Evolutionary conservation across 1,284 basidiomycete species (phyloP), one percentile per base, ranked within the genome.

Genomic region (Coniophora puteana): DNA sequence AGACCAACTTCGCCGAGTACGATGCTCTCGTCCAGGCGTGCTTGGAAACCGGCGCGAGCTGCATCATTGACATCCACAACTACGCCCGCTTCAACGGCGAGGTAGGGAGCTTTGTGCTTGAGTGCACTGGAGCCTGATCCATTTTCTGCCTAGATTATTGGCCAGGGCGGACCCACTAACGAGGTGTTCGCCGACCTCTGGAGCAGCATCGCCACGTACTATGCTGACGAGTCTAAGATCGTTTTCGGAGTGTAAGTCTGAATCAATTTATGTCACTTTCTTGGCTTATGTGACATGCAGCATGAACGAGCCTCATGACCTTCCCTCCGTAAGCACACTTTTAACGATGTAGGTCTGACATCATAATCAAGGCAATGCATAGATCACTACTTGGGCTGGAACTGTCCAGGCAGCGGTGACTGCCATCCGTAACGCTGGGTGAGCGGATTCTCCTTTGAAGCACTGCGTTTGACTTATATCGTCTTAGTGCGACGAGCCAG

Each of bases 31-130:
- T 80, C 13, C 33, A 35, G 21, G 33, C 17, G n/a, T 35, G 33
- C 14, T 23, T 35, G 17, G 33, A 12, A 20, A 35, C 33, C 63
- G 33, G 33, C 21, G 33, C 33, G 8, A 35, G 64, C 33, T 78
- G 69, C 46, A 75, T 79, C 53, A 61, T 80, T 31, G 77, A 80
- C 50, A 53, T 74, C 14, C 72, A 76, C 56, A 76, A 76, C 55
- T 75, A 76, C 41, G 74, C 71, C 16, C 58, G 72, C 11, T 75
- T 62, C 61, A 66, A 73, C 31, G 59, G 60, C 31, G 55, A 57
- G 48, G 69, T 76, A 41, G 14, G 40, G 43, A 10, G 33, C 13
- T 21, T 8, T 31, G 18, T n/a, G 5, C 8, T 26, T 13, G 10
- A 33, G 8, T 33, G 16, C 31, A 14, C n/a, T 18, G 24, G 32